Base-by-base conservation (phyloP, 2,329 filamentous ascomycete genomes). In the Lasiodiplodia sp. region DNA sequence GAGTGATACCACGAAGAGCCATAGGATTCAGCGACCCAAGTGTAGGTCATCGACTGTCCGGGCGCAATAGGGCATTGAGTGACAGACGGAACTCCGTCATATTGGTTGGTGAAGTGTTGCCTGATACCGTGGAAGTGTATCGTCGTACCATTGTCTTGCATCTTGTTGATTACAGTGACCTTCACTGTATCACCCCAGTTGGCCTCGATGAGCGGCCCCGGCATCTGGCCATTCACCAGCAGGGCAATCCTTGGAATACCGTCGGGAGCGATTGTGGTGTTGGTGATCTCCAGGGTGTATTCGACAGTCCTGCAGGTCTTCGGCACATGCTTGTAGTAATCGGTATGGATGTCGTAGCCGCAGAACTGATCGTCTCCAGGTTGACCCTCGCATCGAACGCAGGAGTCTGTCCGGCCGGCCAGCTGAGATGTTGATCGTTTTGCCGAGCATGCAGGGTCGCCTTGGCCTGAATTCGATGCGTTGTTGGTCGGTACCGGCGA, bases 71-170 rank as follows among this genome's bases (percentile, higher is more conserved):
- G 80, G 70, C 80, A 82, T 72, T 81, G 78, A 5, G 81, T 82
- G 40, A 83, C 72, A 18, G 82, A 82, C 21, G 80, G 79, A 3
- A 88, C 87, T 52, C 89, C 89, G 72, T 91, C 88, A 70, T 86
- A 80, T 56, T 83, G 79, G 71, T 84, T 86, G 56, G 82, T 86
- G 73, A 83, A 79, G 69, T 83, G 80, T 73, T 91, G 87, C 7
- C 86, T 84, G 40, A 91, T 68, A 0, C 86, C 89, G 72, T 91
- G 88, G 79, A 84, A 91, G 73, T 91, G 89, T n/a, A 90, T 86
- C 10, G 83, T 83, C 5, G 87, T 90, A 40, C 88, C 87, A 70
- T 91, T 90, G 70, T 83, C 75, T 8, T 79, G 78, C 78, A 83
- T 64, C 63, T 81, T 72, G 75, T 90, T 91, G 47, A 79, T 85